Conservation (phyloP, 225 moss, liverwort and hornwort genomes). For the Marchantia paleacea region DNA sequence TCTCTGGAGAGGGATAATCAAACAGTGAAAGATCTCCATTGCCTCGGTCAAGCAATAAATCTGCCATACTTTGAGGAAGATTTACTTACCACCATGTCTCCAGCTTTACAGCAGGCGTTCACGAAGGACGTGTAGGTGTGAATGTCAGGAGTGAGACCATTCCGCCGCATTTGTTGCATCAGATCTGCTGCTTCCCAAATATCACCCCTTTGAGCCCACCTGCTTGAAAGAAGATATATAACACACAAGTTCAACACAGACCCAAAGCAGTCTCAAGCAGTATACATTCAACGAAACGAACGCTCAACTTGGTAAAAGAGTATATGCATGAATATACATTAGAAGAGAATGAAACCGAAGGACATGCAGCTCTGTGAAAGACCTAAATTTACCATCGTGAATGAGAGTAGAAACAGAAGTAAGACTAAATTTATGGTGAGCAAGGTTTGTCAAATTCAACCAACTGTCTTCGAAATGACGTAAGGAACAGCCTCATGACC, state of each 20-base stretch:
- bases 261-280: too few relatives aligned
- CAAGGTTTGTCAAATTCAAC: neutral
- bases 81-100: conserved; percentile 64
- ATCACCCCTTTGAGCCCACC: conserved; percentile 86
- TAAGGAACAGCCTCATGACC: neutral
- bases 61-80: neutral
- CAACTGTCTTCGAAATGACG: neutral
- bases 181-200: conserved; percentile 85
- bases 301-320: too few relatives aligned
- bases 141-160: conserved; percentile 64
- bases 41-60: neutral
- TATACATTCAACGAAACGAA: too few relatives aligned
- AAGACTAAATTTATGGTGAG: neutral
- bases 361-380: neutral
- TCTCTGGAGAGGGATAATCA: neutral
- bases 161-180: conserved; percentile 74
- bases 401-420: neutral
- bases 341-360: neutral
- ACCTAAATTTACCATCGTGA: neutral
- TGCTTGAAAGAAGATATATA: conserved; percentile 18
- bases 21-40: neutral
- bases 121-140: conserved; percentile 72
- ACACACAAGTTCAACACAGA: too few relatives aligned
- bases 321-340: too few relatives aligned
- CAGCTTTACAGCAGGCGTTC: conserved; percentile 82